Conservation (phyloP, 164 flowering plant genomes). For the Santalum album region DNA sequence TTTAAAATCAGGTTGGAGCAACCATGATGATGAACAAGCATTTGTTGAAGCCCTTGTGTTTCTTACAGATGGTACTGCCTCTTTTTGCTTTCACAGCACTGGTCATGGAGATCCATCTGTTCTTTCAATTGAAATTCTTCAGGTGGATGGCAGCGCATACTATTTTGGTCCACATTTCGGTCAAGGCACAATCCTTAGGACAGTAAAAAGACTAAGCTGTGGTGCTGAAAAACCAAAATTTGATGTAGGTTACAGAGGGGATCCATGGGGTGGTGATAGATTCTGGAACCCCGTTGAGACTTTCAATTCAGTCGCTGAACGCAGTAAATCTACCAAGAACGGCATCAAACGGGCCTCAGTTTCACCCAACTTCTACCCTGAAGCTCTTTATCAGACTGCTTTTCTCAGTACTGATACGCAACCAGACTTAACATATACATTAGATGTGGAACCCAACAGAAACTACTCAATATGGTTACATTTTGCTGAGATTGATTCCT, state of each 20-base stretch:
- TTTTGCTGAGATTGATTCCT: conserved; percentile 81
- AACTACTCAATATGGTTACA: conserved; percentile 95
- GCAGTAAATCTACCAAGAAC: conserved; percentile 24
- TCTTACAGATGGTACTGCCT: conserved; percentile 59
- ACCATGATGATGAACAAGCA: conserved; percentile 47
- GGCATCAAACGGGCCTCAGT: conserved; percentile 44
- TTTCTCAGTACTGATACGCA: conserved; percentile 53
- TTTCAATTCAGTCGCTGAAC: conserved; percentile 51
- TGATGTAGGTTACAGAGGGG: conserved; percentile 66
- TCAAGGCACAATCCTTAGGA: conserved; percentile 56
- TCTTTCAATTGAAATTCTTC: conserved; percentile 83
- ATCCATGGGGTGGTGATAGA: conserved; percentile 93
- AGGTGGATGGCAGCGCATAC: conserved; percentile 70
- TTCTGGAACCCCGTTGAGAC: conserved; percentile 55
- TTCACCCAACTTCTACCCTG: conserved; percentile 85
- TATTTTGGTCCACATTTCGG: conserved; percentile 53
- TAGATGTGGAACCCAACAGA: conserved; percentile 84
- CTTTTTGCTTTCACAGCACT: conserved; percentile 89
- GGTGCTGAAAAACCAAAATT: conserved; percentile 51
- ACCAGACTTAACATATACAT: conserved; percentile 52
- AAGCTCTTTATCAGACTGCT: conserved; percentile 65
- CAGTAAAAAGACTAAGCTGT: conserved; percentile 57
- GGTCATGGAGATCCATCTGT: conserved; percentile 98
- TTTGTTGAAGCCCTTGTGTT: conserved; percentile 72
- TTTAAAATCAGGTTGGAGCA: conserved; percentile 75